These are phyloP conservation scores for Trichoderma oligosporum DNA, from an alignment of 2,329 filamentous ascomycete species.

Conservation along the genomic window DNA sequence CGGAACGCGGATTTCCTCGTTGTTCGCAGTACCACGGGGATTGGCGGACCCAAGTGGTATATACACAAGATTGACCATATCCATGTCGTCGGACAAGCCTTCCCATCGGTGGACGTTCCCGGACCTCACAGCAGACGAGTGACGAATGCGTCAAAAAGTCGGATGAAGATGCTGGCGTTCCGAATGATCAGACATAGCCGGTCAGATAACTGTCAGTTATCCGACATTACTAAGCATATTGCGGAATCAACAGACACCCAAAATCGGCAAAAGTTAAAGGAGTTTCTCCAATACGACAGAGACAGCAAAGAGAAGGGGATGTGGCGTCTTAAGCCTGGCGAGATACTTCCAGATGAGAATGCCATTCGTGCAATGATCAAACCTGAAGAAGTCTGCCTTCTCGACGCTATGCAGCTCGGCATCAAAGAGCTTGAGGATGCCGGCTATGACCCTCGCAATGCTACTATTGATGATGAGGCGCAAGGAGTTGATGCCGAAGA, in stretches of 20 bases:
- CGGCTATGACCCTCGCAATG: constrained; percentile 69
- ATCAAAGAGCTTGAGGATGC: constrained; percentile 87
- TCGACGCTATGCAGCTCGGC: constrained; percentile 96
- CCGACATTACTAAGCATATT: constrained; percentile 88
- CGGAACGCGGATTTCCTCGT: constrained; percentile 82
- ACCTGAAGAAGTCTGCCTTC: constrained; percentile 88
- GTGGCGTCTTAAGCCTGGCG: constrained; percentile 73
- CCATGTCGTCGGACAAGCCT: constrained; percentile 86
- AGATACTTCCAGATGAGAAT: constrained; percentile 74
- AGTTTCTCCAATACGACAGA: constrained; percentile 90
- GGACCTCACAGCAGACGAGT: constrained; percentile 92
- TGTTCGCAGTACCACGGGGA: constrained; percentile 74
- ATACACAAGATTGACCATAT: constrained; percentile 88
- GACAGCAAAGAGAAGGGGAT: constrained; percentile 65
- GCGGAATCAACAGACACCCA: constrained; percentile 92
- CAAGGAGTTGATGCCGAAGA: constrained; percentile 59
- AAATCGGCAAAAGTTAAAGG: constrained; percentile 93
- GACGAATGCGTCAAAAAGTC: constrained; percentile 93
- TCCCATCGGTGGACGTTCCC: constrained; percentile 87
- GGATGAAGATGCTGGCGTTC: constrained; percentile 93
- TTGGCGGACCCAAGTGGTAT: constrained; percentile 74
- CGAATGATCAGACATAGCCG: constrained; percentile 77
- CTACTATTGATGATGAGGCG: constrained; percentile 60
- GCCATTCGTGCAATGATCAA: constrained; percentile 84
- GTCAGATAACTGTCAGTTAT: constrained; percentile 65